Conservation (phyloP, 441 rosid species). For the Metrosideros polymorpha region DNA sequence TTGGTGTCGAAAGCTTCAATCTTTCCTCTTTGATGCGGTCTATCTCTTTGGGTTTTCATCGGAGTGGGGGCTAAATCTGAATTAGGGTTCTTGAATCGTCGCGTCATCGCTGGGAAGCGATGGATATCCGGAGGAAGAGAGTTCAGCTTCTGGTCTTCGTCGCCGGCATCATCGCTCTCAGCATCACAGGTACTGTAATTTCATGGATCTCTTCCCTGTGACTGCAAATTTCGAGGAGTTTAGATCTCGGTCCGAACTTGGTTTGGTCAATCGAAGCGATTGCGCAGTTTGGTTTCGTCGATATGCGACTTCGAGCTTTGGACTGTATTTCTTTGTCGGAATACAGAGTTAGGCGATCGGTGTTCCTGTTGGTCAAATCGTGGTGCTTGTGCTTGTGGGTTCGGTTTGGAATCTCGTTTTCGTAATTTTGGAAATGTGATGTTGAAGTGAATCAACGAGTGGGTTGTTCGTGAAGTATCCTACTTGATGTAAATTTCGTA, state of each 20-base stretch:
- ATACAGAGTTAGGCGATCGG: not conserved
- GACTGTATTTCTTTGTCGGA: not conserved
- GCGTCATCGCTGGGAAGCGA: not conserved
- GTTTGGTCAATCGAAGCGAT: not conserved
- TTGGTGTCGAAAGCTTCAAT: not conserved
- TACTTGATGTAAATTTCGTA: not conserved
- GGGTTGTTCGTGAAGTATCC: not conserved
- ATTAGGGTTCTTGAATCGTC: not conserved
- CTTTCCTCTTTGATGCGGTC: not conserved
- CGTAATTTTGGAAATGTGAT: not conserved
- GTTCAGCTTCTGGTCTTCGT: conserved; percentile 30
- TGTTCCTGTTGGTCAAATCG: not conserved
- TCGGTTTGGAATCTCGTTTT: not conserved
- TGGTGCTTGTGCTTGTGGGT: not conserved
- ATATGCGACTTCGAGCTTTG: not conserved
- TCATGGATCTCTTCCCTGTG: not conserved
- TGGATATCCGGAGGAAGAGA: conserved; percentile 44
- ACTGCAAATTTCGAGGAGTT: not conserved
- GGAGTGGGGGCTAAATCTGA: not conserved
- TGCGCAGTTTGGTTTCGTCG: not conserved
- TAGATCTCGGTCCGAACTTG: not conserved
- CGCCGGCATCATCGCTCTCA: conserved; percentile 48
- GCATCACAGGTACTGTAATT: conserved; percentile 39
- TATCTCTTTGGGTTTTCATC: rapidly evolving
- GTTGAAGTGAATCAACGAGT: not conserved